Percentiles rank a stretch among this genome's conserved stretches.
phyloP scores from a whole-genome alignment of 2,329 filamentous ascomycete species.

The Penicillium verrucosum region DNA sequence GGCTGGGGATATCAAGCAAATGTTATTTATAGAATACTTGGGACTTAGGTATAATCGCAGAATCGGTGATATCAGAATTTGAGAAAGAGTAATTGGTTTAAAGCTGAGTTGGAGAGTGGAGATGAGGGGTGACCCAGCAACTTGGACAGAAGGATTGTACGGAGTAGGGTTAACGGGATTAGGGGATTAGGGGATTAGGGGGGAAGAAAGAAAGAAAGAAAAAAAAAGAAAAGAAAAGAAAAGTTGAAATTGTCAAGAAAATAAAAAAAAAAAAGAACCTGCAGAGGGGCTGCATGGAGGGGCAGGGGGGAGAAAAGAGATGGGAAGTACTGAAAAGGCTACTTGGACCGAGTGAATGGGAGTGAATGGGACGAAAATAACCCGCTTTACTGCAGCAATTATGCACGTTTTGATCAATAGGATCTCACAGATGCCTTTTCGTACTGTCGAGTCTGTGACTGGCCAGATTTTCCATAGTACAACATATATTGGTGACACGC shows the following conservation, averaged over 20 bases:
- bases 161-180: neutral
- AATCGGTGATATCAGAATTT: neutral
- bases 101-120: slow-evolving; percentile 9
- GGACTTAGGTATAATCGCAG: neutral
- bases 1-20: neutral
- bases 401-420: slow-evolving; percentile 24
- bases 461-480: neutral
- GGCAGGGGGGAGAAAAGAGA: slow-evolving; percentile 8
- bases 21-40: slow-evolving; percentile 1
- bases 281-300: slow-evolving; percentile 23
- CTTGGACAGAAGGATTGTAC: slow-evolving; percentile 3
- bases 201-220: neutral
- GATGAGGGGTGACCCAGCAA: slow-evolving; percentile 7
- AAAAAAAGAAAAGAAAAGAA: neutral
- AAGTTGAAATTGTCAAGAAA: neutral
- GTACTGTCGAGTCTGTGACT: slow-evolving; percentile 6
- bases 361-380: slow-evolving; percentile 21
- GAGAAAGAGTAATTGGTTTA: neutral
- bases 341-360: slow-evolving; percentile 13
- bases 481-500: neutral
- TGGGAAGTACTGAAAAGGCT: slow-evolving; percentile 7
- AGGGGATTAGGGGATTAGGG: neutral
- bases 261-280: slow-evolving; percentile 8
- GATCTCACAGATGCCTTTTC: slow-evolving; percentile 9
- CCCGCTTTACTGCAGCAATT: slow-evolving; percentile 23